Base-by-base conservation (phyloP, 345 rosid species). In the Moricandia arvensis region DNA sequence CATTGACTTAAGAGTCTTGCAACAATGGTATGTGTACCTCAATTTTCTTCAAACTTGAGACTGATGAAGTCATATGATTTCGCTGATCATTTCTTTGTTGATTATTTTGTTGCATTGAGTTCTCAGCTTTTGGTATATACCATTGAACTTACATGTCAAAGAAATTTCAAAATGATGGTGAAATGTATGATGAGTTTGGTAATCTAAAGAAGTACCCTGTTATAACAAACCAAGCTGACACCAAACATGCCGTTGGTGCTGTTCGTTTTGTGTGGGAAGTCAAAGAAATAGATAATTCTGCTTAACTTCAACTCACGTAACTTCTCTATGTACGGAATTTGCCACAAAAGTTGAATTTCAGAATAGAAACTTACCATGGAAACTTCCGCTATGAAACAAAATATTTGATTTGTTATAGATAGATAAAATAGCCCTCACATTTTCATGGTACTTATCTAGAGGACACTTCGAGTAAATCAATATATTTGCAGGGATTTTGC, bases 171-270 rank as follows among this genome's bases (percentile, higher is more conserved):
- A 94, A 95, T 83, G 99, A 95, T 72, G 99, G 97, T 34, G 99
- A 92, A 83, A 70, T 92, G 85, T 95, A 95, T 79, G 99, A 95
- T 82, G 99, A 95, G 81, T 95, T 92, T 84, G 99, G 97, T 63
- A 92, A 90, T 80, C 86, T 95, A 47, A 95, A 92, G 90, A 95
- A 92, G 80, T 90, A 86, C 75, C 97, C 90, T 69, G 92, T 88
- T 37, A 95, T 89, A 87, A 21, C 24, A 21, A 21, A 21, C 24
- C 24, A 21, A 21, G 24, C 24, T 21, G 24, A 21, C 24, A 21
- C 86, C 73, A 89, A 84, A 55, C 83, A 76, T 65, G 86, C 66
- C n/a, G 84, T 82, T 82, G 91, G 92, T 54, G 90, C 91, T 69
- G 98, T 96, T 41, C 24, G 97, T 80, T 94, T 97, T 9, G 98